Percentiles rank a stretch among this genome's conserved stretches.
Evolutionary conservation across 371 early-diverging fungal genomes (phyloP).

Genomic region (Syncephalis plumigaleata): DNA sequence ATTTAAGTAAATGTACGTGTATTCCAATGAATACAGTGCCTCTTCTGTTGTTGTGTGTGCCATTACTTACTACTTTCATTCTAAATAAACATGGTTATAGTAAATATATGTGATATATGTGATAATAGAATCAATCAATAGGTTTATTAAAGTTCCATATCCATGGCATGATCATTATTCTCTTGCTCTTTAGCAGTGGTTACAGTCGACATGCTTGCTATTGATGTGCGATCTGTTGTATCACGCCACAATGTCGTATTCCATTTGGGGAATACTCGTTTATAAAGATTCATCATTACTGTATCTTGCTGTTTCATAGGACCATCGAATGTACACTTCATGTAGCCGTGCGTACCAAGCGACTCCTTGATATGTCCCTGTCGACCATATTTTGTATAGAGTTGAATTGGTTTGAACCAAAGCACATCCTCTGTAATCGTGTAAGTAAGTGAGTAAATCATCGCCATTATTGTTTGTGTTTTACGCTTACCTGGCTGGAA

Average conservation of each 20-base stretch:
- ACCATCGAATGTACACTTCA: constrained; percentile 90
- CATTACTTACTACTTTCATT: too few relatives aligned
- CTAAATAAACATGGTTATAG: too few relatives aligned
- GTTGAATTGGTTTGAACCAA: constrained; percentile 89
- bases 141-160: too few relatives aligned
- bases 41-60: too few relatives aligned
- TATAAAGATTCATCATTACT: constrained; percentile 84
- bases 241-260: constrained; percentile 14
- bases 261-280: constrained; percentile 91
- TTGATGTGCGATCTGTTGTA: neutral
- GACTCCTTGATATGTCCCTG: constrained; percentile 83
- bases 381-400: constrained; percentile 77
- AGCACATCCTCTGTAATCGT: constrained; percentile 44
- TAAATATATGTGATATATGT: neutral
- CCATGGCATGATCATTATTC: too few relatives aligned
- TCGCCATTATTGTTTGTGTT: constrained; percentile 5
- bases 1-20: constrained; percentile 15
- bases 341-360: constrained; percentile 94
- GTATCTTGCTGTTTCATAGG: constrained; percentile 84
- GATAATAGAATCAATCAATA: too few relatives aligned
- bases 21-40: too few relatives aligned
- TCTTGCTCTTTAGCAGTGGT: neutral
- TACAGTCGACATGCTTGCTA: too few relatives aligned
- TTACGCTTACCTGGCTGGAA: constrained; percentile 39
- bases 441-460: neutral